phyloP scores from a whole-genome alignment of 176 grass and related monocot genomes.

The Lolium multiflorum region DNA sequence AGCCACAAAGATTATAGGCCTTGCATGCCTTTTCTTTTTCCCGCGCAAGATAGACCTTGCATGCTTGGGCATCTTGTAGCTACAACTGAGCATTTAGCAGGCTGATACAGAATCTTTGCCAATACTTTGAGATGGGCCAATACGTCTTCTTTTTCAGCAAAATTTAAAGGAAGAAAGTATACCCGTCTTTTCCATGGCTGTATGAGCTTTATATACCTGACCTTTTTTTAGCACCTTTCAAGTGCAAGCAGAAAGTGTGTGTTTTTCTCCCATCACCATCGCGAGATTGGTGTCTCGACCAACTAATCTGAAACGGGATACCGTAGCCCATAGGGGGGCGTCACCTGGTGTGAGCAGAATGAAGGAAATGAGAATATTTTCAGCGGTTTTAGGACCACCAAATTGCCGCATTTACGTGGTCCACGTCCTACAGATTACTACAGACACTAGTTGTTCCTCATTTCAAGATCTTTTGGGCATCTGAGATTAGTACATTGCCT shows the following conservation, averaged over 20 bases:
- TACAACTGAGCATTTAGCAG: conserved; percentile 13
- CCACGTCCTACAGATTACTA: conserved; percentile 1
- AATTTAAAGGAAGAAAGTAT: neutral
- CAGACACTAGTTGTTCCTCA: neutral
- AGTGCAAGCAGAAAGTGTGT: conserved; percentile 35
- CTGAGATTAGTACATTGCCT: conserved; percentile 13
- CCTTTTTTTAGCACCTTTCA: conserved; percentile 15
- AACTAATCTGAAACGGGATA: neutral
- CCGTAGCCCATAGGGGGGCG: neutral
- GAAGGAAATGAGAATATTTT: neutral
- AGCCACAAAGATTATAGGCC: conserved; percentile 35
- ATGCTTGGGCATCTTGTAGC: conserved; percentile 44
- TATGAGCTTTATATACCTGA: conserved; percentile 5
- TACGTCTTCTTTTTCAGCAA: neutral
- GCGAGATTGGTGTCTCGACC: too few relatives aligned
- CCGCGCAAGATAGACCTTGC: neutral
- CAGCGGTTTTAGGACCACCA: conserved; percentile 37
- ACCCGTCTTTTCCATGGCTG: conserved; percentile 1
- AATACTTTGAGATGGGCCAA: conserved; percentile 9
- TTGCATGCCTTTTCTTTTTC: too few relatives aligned
- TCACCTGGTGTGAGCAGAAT: neutral
- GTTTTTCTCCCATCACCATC: conserved; percentile 37
- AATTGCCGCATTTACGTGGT: conserved; percentile 50
- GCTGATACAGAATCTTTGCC: conserved; percentile 7
- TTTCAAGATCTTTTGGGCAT: conserved; percentile 47